Percentiles rank a stretch among this genome's conserved stretches.
Conservation (phyloP, 164 flowering plant genomes). For the Piper longum region DNA sequence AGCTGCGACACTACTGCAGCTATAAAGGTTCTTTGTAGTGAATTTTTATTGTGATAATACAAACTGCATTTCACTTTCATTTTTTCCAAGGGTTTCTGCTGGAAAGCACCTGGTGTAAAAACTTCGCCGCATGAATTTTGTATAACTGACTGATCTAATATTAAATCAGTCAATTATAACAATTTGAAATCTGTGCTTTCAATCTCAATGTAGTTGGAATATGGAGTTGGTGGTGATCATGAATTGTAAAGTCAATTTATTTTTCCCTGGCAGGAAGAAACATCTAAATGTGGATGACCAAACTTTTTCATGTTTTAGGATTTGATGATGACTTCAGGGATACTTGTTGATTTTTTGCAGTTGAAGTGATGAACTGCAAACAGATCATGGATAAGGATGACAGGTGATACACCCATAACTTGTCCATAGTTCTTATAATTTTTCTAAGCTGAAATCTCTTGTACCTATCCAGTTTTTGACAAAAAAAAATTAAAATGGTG, state of each 20-base stretch:
- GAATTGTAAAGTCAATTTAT: background rate
- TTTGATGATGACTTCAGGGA: background rate
- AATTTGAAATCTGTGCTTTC: no score
- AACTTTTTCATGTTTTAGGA: background rate
- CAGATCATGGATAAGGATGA: constrained; percentile 8
- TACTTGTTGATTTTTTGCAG: background rate
- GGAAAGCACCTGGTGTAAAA: no score
- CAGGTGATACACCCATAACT: constrained; percentile 5
- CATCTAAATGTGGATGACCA: background rate
- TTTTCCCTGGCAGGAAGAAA: constrained; percentile 1
- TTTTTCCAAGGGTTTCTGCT: no score
- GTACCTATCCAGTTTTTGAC: background rate
- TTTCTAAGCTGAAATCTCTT: background rate
- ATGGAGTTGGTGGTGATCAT: no score
- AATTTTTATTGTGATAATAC: no score
- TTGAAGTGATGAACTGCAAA: constrained; percentile 2
- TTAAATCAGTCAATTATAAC: no score
- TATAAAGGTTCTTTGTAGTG: no score
- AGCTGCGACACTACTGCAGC: no score
- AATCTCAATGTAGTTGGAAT: no score
- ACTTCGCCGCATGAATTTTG: no score
- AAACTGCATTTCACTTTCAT: no score
- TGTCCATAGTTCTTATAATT: background rate
- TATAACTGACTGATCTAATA: no score
- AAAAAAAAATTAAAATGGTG: background rate